These are phyloP conservation scores for Colletotrichum sp. DNA, from an alignment of 2,329 filamentous ascomycete species.

Conservation along the genomic window DNA sequence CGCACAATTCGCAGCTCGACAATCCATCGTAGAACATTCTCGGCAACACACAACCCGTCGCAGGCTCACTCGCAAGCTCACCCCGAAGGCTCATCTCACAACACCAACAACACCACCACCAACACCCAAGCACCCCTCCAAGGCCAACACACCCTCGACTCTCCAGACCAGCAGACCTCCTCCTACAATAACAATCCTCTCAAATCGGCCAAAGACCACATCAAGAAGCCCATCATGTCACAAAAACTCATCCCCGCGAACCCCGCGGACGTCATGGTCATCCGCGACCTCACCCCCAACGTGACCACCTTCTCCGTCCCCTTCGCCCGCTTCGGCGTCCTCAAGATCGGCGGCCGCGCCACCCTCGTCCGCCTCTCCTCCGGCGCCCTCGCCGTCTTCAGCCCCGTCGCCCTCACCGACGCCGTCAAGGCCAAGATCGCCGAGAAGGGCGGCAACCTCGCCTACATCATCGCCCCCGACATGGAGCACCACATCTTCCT, in stretches of 20 bases:
- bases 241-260: slow-evolving; percentile 70
- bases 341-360: slow-evolving; percentile 86
- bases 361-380: slow-evolving; percentile 75
- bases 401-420: slow-evolving; percentile 83
- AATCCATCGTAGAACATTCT: slow-evolving; percentile 10
- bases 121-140: not conserved
- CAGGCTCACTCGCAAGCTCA: slow-evolving; percentile 7
- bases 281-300: slow-evolving; percentile 81
- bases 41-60: slow-evolving; percentile 5
- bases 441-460: slow-evolving; percentile 71
- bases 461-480: slow-evolving; percentile 87
- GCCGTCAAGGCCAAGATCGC: slow-evolving; percentile 69
- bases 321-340: slow-evolving; percentile 78
- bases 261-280: slow-evolving; percentile 86
- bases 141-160: slow-evolving; percentile 12
- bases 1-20: not conserved
- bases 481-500: slow-evolving; percentile 96
- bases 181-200: not conserved
- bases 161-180: not conserved
- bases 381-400: slow-evolving; percentile 86
- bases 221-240: slow-evolving; percentile 52
- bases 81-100: not conserved
- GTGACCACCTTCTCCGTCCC: slow-evolving; percentile 82
- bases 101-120: not conserved
- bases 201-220: not conserved